phyloP scores from a whole-genome alignment of 495 filamentous ascomycete genomes.

The Parathielavia appendiculata region DNA sequence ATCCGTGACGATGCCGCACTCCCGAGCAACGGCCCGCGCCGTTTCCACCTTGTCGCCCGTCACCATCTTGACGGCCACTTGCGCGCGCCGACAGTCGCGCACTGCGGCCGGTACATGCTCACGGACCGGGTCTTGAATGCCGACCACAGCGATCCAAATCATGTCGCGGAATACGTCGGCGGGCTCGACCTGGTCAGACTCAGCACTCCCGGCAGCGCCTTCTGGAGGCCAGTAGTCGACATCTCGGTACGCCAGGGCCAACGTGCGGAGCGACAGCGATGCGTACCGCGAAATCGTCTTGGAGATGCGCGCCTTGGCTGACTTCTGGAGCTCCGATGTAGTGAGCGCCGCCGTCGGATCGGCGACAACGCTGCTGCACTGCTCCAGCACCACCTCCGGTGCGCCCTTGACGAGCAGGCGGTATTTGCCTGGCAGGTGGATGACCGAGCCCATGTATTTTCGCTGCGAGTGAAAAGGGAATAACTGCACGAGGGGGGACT shows the following conservation, averaged over 20 bases:
- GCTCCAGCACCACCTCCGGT: conserved; percentile 67
- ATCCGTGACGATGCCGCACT: conserved; percentile 46
- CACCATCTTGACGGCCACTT: conserved; percentile 76
- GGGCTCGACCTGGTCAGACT: conserved; percentile 26
- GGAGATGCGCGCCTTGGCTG: conserved; percentile 39
- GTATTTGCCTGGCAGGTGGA: conserved; percentile 48
- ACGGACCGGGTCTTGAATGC: conserved; percentile 3
- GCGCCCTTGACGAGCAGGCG: conserved; percentile 75
- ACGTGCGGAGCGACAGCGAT: conserved; percentile 70
- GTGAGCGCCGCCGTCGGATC: conserved; percentile 54
- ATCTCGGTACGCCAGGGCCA: conserved; percentile 75
- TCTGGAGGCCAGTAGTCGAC: conserved; percentile 77
- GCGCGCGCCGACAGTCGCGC: conserved; percentile 22
- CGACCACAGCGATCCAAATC: neutral
- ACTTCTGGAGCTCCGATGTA: conserved; percentile 57
- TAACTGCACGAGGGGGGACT: conserved; percentile 58
- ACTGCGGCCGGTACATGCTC: conserved; percentile 18
- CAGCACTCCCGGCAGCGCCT: too few species aligned
- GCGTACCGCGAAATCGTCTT: conserved; percentile 67
- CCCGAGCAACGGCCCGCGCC: conserved; percentile 69
- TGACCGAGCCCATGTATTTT: conserved; percentile 78
- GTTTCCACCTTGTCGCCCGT: conserved; percentile 76
- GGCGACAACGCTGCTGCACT: conserved; percentile 57
- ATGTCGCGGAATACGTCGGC: conserved; percentile 54
- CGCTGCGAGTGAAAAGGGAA: conserved; percentile 74